Base-by-base conservation (phyloP, 169 alveolate genomes). In the Plasmodium vinckei region DNA sequence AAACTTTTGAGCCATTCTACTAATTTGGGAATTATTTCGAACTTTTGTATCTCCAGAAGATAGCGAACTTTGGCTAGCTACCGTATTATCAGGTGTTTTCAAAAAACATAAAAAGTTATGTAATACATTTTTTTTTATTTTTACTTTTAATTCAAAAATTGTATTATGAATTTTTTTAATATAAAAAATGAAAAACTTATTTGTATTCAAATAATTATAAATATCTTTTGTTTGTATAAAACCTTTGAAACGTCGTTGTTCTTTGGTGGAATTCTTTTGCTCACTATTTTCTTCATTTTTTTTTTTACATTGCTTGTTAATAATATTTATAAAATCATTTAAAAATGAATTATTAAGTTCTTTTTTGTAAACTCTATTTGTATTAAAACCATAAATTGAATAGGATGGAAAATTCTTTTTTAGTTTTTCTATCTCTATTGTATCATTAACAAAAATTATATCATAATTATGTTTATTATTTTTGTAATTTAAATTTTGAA, bases 401-500 rank as follows among this genome's bases (percentile, higher is more conserved):
- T 53, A 86, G 17, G 72, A 10, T 1, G 54, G 67, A 17, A 33
- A 57, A 64, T 86, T 86, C 1, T 23, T 86, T 39, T 72, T 60
- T n/a, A 68, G 67, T 23, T 86, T 86, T 53, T 86, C 91, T 46
- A 86, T 46, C 39, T 86, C 91, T 13, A 86, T 27, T 19, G 59
- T 47, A 64, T 86, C 91, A 53, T 71, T 86, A 51, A 86, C 19
- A 53, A 46, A 86, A 39, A 68, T 33, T 2, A 86, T 25, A 59
- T 86, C 72, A 59, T 86, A 86, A 51, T 47, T 73, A 86, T 86
- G 91, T 19, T 86, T 86, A 68, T 86, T 54, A 60, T 86, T 70
- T 86, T 70, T 86, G 42, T 86, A 86, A 86, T 72, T 86, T 25
- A 86, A 23, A 47, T 86, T 86, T 71, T 86, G 84, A 86, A 86